Conservation (phyloP, 2,329 filamentous ascomycete genomes). For the Colletotrichum filicis region DNA sequence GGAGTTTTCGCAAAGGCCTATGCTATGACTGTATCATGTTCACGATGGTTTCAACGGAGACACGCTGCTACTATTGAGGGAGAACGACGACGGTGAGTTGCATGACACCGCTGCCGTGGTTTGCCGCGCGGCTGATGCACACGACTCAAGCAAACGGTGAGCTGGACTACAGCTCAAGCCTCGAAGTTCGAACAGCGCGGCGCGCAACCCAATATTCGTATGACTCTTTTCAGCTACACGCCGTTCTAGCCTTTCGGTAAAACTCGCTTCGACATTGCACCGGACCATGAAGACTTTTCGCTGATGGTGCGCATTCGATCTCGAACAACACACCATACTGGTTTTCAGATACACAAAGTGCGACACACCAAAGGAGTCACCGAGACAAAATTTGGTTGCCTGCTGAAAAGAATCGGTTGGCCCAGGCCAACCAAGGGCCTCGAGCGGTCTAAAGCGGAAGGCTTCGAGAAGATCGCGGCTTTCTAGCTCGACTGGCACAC, state of each 20-base stretch:
- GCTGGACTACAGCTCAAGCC: not conserved
- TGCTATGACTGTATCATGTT: not conserved
- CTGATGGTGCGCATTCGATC: not conserved
- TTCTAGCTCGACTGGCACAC: constrained; percentile 16
- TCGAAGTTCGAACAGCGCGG: constrained; percentile 4
- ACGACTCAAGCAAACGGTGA: constrained; percentile 7
- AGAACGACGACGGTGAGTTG: not conserved
- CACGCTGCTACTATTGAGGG: not conserved
- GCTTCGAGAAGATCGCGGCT: constrained; percentile 28
- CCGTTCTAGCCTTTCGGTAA: not conserved
- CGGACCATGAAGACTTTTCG: constrained; percentile 3
- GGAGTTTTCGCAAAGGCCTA: not conserved
- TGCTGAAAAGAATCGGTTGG: constrained; percentile 13
- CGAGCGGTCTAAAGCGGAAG: constrained; percentile 25
- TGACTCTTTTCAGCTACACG: not conserved
- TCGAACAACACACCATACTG: not conserved
- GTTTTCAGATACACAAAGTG: not conserved
- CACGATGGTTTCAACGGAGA: not conserved
- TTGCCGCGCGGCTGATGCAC: constrained; percentile 28
- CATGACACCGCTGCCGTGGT: constrained; percentile 10
- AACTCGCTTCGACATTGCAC: not conserved
- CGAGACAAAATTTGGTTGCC: constrained; percentile 20
- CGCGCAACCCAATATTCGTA: not conserved
- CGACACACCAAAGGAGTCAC: constrained; percentile 27
- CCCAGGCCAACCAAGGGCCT: constrained; percentile 13